These are phyloP conservation scores for Aspergillus sp. DNA, from an alignment of 2,329 filamentous ascomycete genomes.

Conservation along the genomic window DNA sequence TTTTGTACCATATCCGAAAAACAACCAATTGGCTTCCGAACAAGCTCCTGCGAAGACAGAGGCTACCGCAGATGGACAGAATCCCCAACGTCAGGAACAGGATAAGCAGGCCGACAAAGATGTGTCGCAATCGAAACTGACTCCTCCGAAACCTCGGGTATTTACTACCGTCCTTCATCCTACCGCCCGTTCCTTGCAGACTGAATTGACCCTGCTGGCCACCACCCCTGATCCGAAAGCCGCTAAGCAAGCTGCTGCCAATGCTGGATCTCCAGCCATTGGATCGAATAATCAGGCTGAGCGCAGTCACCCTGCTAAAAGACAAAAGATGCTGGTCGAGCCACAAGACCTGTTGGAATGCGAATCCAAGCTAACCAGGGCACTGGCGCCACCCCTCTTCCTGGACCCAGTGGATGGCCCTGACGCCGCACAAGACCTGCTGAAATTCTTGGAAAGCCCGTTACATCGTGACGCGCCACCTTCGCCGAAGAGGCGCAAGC, in stretches of 20 bases:
- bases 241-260: conserved; percentile 39
- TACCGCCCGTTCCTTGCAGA: conserved; percentile 64
- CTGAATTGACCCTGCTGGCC: conserved; percentile 68
- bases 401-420: conserved; percentile 65
- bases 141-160: conserved; percentile 48
- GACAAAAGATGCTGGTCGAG: conserved; percentile 71
- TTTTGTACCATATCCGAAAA: conserved; percentile 63
- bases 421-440: conserved; percentile 61
- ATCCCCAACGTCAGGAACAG: background rate
- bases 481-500: conserved; percentile 79
- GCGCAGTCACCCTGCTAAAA: conserved; percentile 52
- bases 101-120: background rate
- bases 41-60: conserved; percentile 19
- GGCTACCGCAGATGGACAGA: conserved; percentile 6
- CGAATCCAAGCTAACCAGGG: conserved; percentile 66
- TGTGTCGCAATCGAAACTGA: conserved; percentile 39
- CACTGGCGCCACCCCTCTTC: conserved; percentile 65
- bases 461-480: conserved; percentile 70
- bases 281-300: conserved; percentile 55
- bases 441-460: conserved; percentile 66
- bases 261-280: conserved; percentile 36
- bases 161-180: conserved; percentile 78
- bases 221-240: conserved; percentile 56
- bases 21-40: conserved; percentile 27
- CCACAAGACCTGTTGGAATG: conserved; percentile 63